A percentile compares a stretch with the other conserved stretches of the same genome.
These are phyloP conservation scores for Agarophyton chilense DNA, from an alignment of 23 red algal genomes.

Conservation along the genomic window DNA sequence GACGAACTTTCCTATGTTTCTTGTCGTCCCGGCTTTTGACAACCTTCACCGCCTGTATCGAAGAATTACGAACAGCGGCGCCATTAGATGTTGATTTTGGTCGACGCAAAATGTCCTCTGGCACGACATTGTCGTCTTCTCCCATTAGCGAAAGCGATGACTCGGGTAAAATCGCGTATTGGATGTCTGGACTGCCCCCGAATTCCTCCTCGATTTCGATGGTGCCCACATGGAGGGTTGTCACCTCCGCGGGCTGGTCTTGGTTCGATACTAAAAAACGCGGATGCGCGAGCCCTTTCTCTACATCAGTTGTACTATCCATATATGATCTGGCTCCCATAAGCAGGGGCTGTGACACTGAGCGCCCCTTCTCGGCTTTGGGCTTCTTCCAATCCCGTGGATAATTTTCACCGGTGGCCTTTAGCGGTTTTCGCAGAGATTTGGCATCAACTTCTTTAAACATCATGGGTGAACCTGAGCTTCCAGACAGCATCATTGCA, in stretches of 20 bases:
- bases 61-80: background rate
- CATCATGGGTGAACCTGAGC: background rate
- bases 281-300: background rate
- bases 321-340: background rate
- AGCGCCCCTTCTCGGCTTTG: background rate
- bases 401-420: background rate
- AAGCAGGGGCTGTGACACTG: background rate
- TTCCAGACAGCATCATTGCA: background rate
- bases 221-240: background rate
- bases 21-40: background rate
- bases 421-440: slow-evolving; percentile 34
- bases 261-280: background rate
- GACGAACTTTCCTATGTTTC: background rate
- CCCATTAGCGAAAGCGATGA: slow-evolving; percentile 49
- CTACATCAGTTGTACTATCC: slow-evolving; percentile 8
- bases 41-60: background rate
- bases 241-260: background rate
- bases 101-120: slow-evolving; percentile 40
- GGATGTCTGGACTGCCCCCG: slow-evolving; percentile 7
- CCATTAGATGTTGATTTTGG: background rate
- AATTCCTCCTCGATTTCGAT: background rate
- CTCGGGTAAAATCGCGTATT: slow-evolving; percentile 37
- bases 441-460: slow-evolving; percentile 72
- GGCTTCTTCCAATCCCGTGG: slow-evolving; percentile 34
- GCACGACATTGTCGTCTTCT: slow-evolving; percentile 57